Evolutionary conservation across 352 stramenopile genomes (phyloP).

Genomic region (Pythium volutum): DNA sequence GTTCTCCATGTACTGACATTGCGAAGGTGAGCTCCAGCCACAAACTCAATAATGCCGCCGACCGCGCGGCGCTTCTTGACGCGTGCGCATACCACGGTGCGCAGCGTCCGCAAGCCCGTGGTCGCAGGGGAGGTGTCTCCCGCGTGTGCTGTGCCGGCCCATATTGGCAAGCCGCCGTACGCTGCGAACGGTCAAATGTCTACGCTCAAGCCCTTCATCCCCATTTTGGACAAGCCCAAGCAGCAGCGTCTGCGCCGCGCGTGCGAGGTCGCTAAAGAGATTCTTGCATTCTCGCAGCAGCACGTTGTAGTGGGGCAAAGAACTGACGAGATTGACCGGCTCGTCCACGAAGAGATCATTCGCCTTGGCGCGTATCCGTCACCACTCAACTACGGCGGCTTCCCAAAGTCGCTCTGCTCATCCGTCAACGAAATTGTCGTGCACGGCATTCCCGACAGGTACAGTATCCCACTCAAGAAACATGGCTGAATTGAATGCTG

Average conservation of each 20-base stretch:
- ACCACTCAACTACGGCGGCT: slow-evolving; percentile 92
- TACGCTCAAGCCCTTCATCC: slow-evolving; percentile 66
- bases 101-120: slow-evolving; percentile 36
- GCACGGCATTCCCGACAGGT: slow-evolving; percentile 96
- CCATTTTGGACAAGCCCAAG: slow-evolving; percentile 65
- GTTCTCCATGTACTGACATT: neutral
- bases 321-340: slow-evolving; percentile 93
- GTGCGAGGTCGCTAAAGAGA: slow-evolving; percentile 71
- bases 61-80: slow-evolving; percentile 33
- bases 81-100: slow-evolving; percentile 17
- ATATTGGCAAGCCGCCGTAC: slow-evolving; percentile 65
- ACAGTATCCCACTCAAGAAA: neutral
- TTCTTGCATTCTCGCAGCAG: slow-evolving; percentile 71
- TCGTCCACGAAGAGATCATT: slow-evolving; percentile 91
- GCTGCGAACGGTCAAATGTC: slow-evolving; percentile 62
- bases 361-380: slow-evolving; percentile 83
- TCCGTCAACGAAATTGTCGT: slow-evolving; percentile 97
- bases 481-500: neutral
- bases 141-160: slow-evolving; percentile 38
- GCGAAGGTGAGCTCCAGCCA: neutral
- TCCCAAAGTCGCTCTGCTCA: slow-evolving; percentile 95
- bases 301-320: slow-evolving; percentile 82
- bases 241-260: slow-evolving; percentile 64
- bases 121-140: slow-evolving; percentile 50
- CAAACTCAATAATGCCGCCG: neutral